Evolutionary conservation across 768 basidiomycete species (phyloP), one percentile per base, ranked within the genome.

Genomic region (Russula earlei): DNA sequence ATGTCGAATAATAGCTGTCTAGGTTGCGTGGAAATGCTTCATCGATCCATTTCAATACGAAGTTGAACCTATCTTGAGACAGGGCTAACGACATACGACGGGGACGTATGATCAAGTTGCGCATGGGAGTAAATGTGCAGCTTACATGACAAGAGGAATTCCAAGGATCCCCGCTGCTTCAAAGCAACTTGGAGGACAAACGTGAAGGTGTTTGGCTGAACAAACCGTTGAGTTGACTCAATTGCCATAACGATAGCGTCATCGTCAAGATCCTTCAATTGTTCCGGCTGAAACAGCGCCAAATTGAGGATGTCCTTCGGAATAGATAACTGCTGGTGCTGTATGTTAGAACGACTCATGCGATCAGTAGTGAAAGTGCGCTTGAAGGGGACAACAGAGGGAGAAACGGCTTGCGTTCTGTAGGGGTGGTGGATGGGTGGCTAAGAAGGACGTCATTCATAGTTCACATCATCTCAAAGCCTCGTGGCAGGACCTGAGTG

Each of bases 141-240:
- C 56, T 37, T 47, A 58, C 56, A 54, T 33, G 56, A 58, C 14
- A 58, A 31, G 20, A 58, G 56, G 34, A 58, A 54, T 27, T 58
- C 56, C 7, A 49, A 20, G 34, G 52, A 58, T 14, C 56, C 52
- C 6, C 7, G 46, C 24, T 46, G 34, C 47, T 49, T 46, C 6
- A 58, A 38, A 14, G 56, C 52, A 4, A 49, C 52, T 29, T 58
- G 46, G 19, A 58, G 29, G 22, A 58, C 41, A n/a, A 44, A 53
- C 15, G 17, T n/a, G 14, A 58, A 20, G 20, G 56, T 54, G 1
- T 49, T 52, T 11, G 33, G 52, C 33, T 34, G 52, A 31, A 58
- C 15, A 27, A 48, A 58, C 11, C 31, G 52, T 22, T 58, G 40
- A 2, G 48, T 22, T 24, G n/a, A 37, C 6, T 38, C 5, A 41